Percentiles rank a stretch among this genome's conserved stretches.
These are phyloP conservation scores for Quercus rubra DNA, from an alignment of 306 rosid genomes.

Conservation along the genomic window DNA sequence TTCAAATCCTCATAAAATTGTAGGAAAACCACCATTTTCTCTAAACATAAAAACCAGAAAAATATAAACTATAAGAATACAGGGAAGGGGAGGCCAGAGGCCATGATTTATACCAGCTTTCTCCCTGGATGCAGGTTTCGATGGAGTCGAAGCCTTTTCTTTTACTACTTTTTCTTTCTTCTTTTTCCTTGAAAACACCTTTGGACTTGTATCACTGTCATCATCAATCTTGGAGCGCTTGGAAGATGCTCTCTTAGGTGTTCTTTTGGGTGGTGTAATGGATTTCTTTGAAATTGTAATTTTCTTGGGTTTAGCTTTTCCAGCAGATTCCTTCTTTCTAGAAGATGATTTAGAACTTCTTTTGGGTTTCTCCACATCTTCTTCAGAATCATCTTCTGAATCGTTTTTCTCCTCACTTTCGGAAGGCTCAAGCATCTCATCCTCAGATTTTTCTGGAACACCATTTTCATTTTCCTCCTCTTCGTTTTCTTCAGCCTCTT, in stretches of 20 bases:
- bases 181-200: slow-evolving; percentile 85
- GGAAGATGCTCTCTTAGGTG: slow-evolving; percentile 49
- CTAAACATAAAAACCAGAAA: not conserved
- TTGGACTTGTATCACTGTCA: slow-evolving; percentile 64
- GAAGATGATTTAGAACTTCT: slow-evolving; percentile 45
- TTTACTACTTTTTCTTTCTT: slow-evolving; percentile 49
- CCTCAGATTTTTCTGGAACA: slow-evolving; percentile 67
- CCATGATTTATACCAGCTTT: slow-evolving; percentile 51
- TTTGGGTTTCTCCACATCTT: slow-evolving; percentile 37
- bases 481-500: slow-evolving; percentile 46
- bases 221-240: slow-evolving; percentile 48
- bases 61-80: slow-evolving; percentile 10
- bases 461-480: slow-evolving; percentile 74
- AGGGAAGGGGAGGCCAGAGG: slow-evolving; percentile 24
- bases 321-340: slow-evolving; percentile 59
- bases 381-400: slow-evolving; percentile 71
- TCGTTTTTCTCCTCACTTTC: slow-evolving; percentile 67
- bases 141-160: slow-evolving; percentile 39
- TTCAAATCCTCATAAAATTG: not conserved
- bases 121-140: slow-evolving; percentile 65
- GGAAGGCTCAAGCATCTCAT: slow-evolving; percentile 57
- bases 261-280: slow-evolving; percentile 43
- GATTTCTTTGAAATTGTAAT: slow-evolving; percentile 38
- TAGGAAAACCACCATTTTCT: not conserved
- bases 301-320: slow-evolving; percentile 56